Evolutionary conservation across 2,329 filamentous ascomycete genomes (phyloP), one percentile per base, ranked within the genome.

Genomic region (Raffaelea ambrosiae): DNA sequence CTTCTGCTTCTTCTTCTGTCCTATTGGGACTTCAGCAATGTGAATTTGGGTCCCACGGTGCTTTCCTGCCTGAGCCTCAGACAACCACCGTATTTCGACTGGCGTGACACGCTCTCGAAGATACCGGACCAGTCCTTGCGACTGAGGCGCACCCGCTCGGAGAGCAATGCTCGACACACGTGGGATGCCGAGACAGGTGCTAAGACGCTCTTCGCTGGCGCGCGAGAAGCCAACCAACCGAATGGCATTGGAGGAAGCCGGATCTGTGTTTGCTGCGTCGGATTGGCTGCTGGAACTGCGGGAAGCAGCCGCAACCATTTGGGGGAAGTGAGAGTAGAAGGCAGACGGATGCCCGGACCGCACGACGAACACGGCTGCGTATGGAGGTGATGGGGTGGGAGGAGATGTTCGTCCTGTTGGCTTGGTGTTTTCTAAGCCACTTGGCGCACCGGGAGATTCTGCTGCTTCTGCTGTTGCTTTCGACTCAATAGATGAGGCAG

Each of bases 81-180:
- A 58, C 10, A 82, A 51, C 84, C 84, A 88, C 2, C 66, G 59
- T 21, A 75, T 68, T 33, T 76, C 65, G 21, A 83, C 65, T 1
- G 69, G 61, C 2, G 69, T 62, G 2, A 86, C 77, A 48, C 69
- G 66, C 33, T 71, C 64, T 26, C 69, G 62, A 1, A 80, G 71
- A 54, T 80, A 77, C 4, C 79, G 70, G 21, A 82, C 59, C 10
- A 88, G 60, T 1, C 75, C 70, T 44, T 70, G 70, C 0, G 76
- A 70, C 39, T 76, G 73, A 0, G 81, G 79, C 1, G 82, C 79
- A 35, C 67, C 72, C 7, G 68, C 66, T 19, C 70, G 62, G 7
- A 88, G 60, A 1, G 75, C 84, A 29, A 88, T 65, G 20, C 81
- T 79, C 1, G 82, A 84, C 1, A 81, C 80, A 31, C 81, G 72